A percentile compares a stretch with the other conserved stretches of the same genome.
Conservation (phyloP, 225 moss, liverwort and hornwort species). For the Takakia lepidozioides region DNA sequence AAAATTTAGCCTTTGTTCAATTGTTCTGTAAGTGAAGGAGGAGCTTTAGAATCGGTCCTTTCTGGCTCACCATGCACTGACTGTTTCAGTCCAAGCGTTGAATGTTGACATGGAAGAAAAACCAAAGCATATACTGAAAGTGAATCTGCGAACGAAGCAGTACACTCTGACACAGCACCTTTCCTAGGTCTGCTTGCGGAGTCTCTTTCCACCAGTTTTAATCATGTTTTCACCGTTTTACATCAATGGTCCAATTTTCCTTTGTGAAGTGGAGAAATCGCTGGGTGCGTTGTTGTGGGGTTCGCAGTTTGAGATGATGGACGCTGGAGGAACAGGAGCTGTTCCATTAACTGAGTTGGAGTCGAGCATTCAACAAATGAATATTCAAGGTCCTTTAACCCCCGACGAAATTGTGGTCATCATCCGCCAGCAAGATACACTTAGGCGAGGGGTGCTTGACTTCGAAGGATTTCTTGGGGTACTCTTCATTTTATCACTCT, state of each 20-base stretch:
- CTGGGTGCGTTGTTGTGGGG: slow-evolving; percentile 1
- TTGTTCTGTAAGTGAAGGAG: background rate
- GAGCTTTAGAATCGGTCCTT: background rate
- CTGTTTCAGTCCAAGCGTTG: no score
- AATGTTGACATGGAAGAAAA: no score
- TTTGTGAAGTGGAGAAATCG: background rate
- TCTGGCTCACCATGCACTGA: no score
- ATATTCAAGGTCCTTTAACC: slow-evolving; percentile 52
- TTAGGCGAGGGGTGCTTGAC: slow-evolving; percentile 67
- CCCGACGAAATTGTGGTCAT: slow-evolving; percentile 49
- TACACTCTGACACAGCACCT: no score
- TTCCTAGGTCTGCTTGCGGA: background rate
- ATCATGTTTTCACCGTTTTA: no score
- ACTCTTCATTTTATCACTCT: slow-evolving; percentile 3
- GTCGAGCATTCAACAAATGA: slow-evolving; percentile 57
- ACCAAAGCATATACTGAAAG: no score
- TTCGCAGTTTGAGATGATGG: slow-evolving; percentile 73
- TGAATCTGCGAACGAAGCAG: no score
- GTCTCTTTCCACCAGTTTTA: background rate
- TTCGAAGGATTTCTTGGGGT: slow-evolving; percentile 91
- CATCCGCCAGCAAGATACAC: slow-evolving; percentile 45
- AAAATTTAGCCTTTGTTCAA: background rate
- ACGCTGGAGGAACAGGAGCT: slow-evolving; percentile 47
- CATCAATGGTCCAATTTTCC: background rate
- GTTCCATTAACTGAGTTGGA: slow-evolving; percentile 59